Evolutionary conservation across 2,329 filamentous ascomycete species (phyloP), one percentile per base, ranked within the genome.

Genomic region (Hymenoscyphus fraxineus): DNA sequence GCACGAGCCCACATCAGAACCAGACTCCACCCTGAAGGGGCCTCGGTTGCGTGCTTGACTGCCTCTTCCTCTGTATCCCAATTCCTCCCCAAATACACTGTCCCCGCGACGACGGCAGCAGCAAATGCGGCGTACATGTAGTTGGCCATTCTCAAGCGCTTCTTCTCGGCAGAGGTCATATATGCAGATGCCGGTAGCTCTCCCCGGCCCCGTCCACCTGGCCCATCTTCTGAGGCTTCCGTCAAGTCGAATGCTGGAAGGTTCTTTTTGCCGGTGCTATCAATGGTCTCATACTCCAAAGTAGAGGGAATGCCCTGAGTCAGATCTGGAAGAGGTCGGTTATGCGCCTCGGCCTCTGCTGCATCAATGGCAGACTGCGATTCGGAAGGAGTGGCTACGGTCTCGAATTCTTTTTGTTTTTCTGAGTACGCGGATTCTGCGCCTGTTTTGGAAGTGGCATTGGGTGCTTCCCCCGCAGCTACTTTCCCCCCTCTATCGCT

Each of bases 241-340:
- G 82, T 83, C 62, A 85, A 75, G 68, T 85, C 85, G 62, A 85
- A 71, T 16, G 74, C 65, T 57, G 66, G 67, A 27, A 66, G 70
- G 10, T 64, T 59, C 51, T 70, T 70, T 67, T 51, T 58, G 16
- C 55, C 60, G n/a, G 62, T 75, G 67, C 74, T 78, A n/a, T 78
- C 76, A 0, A 80, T 78, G 64, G 89, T 85, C 78, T 97, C 94
- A 65, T 88, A 88, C 64, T 89, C 91, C 63, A 97, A 83, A 0
- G 93, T 97, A 1, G 93, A 97, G 0, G 94, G 94, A 67, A 98
- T 96, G 68, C 94, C 94, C 74, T 94, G 89, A n/a, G 92, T 95
- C 56, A 98, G 83, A 75, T 98, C 93, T 61, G 94, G 94, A 13
- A 97, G 85, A 61, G 91, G 88, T 72, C 88, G 84, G 61, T 85